phyloP scores from a whole-genome alignment of 495 filamentous ascomycete genomes.

The Penicillium longicatenatum region DNA sequence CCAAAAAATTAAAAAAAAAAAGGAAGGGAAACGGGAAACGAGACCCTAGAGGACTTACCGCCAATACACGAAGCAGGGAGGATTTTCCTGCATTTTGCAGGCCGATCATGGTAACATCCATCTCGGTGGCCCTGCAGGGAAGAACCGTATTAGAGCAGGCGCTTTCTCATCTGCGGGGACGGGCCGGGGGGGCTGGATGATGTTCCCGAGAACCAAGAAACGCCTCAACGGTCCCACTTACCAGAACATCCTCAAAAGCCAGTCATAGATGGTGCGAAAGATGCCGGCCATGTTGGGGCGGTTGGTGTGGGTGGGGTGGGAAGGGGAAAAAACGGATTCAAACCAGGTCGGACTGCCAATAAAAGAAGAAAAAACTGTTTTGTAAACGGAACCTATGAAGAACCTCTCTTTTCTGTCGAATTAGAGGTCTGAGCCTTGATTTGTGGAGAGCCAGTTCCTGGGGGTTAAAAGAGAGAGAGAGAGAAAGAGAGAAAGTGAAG shows the following conservation, averaged over 20 bases:
- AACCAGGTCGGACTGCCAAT: background rate
- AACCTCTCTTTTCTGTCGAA: background rate
- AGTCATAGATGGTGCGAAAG: conserved; percentile 96
- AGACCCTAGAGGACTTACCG: conserved; percentile 63
- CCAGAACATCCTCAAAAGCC: conserved; percentile 97
- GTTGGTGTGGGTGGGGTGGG: background rate
- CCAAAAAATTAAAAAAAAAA: conserved; percentile 1
- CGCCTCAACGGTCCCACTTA: conserved; percentile 58
- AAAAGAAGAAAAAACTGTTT: background rate
- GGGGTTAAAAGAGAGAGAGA: conserved; percentile 9
- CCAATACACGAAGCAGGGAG: conserved; percentile 87
- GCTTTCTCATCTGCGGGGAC: conserved; percentile 37
- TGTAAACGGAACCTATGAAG: background rate
- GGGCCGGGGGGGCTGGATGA: conserved; percentile 28
- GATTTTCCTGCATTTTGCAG: conserved; percentile 99
- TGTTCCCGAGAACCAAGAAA: conserved; percentile 19
- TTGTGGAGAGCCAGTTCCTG: background rate
- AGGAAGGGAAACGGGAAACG: background rate
- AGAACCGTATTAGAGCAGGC: conserved; percentile 18
- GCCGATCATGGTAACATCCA: conserved; percentile 99
- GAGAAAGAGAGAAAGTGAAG: background rate
- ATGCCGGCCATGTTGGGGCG: conserved; percentile 71
- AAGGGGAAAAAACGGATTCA: conserved; percentile 1
- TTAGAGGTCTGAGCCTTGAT: background rate
- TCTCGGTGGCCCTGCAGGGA: conserved; percentile 84